Evolutionary conservation across 371 early-diverging fungal genomes (phyloP).

Genomic region (Circinella minor): DNA sequence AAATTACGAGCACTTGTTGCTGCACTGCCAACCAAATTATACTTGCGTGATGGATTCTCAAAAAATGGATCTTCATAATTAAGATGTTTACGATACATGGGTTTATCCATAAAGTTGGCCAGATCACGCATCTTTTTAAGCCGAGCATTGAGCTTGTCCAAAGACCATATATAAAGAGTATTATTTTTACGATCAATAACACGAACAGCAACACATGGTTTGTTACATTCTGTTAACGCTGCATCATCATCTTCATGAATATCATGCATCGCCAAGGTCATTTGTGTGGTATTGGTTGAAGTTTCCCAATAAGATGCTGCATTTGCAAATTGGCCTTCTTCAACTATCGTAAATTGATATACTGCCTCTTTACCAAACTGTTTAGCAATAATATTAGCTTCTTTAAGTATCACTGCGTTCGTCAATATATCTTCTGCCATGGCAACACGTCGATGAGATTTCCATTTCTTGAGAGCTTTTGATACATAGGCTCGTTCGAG

Average conservation of each 20-base stretch:
- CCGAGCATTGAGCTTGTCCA: constrained; percentile 68
- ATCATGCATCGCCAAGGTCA: constrained; percentile 50
- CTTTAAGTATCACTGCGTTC: constrained; percentile 78
- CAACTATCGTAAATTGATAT: constrained; percentile 82
- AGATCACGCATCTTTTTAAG: constrained; percentile 81
- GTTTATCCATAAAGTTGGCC: constrained; percentile 75
- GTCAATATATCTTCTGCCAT: constrained; percentile 77
- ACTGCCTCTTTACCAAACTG: constrained; percentile 79
- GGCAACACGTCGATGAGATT: constrained; percentile 64
- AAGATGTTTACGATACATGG: constrained; percentile 74
- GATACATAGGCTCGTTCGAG: constrained; percentile 55
- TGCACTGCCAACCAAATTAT: constrained; percentile 70
- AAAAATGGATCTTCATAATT: constrained; percentile 82
- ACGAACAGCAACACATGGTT: constrained; percentile 71
- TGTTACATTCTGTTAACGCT: constrained; percentile 46
- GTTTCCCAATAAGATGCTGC: constrained; percentile 69
- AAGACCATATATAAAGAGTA: constrained; percentile 77
- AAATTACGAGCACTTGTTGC: constrained; percentile 55
- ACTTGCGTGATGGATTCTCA: constrained; percentile 67
- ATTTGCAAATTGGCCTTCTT: constrained; percentile 57
- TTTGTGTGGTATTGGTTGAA: constrained; percentile 15
- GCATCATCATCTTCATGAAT: constrained; percentile 62
- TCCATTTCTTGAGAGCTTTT: constrained; percentile 63
- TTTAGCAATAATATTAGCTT: constrained; percentile 85
- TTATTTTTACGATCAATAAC: constrained; percentile 77